Percentiles rank a stretch among this genome's conserved stretches.
Evolutionary conservation across 176 grass and related monocot genomes (phyloP).

Genomic region (Phoenix roebelenii): DNA sequence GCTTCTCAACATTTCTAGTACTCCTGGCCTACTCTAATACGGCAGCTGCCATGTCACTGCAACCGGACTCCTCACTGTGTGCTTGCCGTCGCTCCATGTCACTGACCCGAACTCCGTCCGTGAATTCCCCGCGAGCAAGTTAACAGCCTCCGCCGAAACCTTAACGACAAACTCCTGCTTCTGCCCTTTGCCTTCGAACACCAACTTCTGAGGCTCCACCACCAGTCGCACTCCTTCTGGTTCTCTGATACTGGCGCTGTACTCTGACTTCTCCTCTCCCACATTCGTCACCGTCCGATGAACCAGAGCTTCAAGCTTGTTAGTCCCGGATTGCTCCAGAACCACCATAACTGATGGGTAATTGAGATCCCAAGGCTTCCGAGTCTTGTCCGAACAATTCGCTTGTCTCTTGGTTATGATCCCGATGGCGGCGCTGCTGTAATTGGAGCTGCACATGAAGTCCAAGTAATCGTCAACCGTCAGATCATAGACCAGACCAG

Average conservation of each 20-base stretch:
- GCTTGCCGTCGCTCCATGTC: slow-evolving; percentile 6
- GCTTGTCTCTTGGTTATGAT: neutral
- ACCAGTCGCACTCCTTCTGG: neutral
- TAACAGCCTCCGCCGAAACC: neutral
- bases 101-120: slow-evolving; percentile 13
- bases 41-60: slow-evolving; percentile 4
- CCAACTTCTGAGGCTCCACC: slow-evolving; percentile 9
- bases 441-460: slow-evolving; percentile 15
- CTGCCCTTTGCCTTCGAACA: neutral
- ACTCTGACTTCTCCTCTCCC: neutral
- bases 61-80: slow-evolving; percentile 5
- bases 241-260: neutral
- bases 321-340: neutral
- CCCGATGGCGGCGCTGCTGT: neutral
- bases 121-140: neutral
- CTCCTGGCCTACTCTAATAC: neutral
- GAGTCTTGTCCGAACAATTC: neutral
- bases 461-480: slow-evolving; percentile 9
- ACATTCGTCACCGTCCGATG: neutral
- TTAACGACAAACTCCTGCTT: slow-evolving; percentile 3
- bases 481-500: slow-evolving; percentile 18
- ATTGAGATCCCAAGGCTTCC: slow-evolving; percentile 8
- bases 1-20: too few species aligned
- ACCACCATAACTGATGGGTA: slow-evolving; percentile 10
- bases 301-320: neutral